A percentile compares a stretch with the other conserved stretches of the same genome.
These are phyloP conservation scores for Neolentinus lepideus DNA, from an alignment of 1,284 basidiomycete genomes.

Conservation along the genomic window DNA sequence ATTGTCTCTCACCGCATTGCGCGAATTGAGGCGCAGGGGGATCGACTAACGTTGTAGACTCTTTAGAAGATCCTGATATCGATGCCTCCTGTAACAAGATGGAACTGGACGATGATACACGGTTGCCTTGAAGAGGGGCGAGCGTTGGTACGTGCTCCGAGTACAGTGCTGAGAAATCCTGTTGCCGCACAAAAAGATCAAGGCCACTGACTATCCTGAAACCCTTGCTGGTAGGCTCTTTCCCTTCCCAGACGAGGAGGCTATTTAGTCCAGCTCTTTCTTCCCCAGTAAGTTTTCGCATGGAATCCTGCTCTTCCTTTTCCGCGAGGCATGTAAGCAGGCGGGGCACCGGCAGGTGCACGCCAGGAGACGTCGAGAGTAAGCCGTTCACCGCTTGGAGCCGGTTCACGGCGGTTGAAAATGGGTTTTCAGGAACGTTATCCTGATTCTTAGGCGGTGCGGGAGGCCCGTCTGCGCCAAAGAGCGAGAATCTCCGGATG, in stretches of 20 bases:
- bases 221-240: constrained; percentile 32
- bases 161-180: constrained; percentile 49
- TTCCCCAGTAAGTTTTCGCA: constrained; percentile 40
- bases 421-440: constrained; percentile 17
- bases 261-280: constrained; percentile 45
- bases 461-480: constrained; percentile 17
- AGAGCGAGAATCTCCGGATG: constrained; percentile 39
- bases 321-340: constrained; percentile 42
- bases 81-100: constrained; percentile 9
- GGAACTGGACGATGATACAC: background rate
- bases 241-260: constrained; percentile 52
- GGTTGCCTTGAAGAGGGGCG: background rate
- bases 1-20: constrained; percentile 32
- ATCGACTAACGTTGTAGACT: background rate
- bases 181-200: constrained; percentile 50
- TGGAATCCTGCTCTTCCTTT: constrained; percentile 32
- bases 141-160: constrained; percentile 33
- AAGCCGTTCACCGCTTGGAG: constrained; percentile 31
- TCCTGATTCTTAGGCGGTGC: constrained; percentile 6
- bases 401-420: constrained; percentile 29
- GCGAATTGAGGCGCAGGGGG: constrained; percentile 2
- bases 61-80: constrained; percentile 10
- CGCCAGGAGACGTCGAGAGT: constrained; percentile 46
- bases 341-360: constrained; percentile 36
- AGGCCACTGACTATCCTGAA: constrained; percentile 49